Evolutionary conservation across 1,284 basidiomycete species (phyloP), one percentile per base, ranked within the genome.

Genomic region (Athelia psychrophila): DNA sequence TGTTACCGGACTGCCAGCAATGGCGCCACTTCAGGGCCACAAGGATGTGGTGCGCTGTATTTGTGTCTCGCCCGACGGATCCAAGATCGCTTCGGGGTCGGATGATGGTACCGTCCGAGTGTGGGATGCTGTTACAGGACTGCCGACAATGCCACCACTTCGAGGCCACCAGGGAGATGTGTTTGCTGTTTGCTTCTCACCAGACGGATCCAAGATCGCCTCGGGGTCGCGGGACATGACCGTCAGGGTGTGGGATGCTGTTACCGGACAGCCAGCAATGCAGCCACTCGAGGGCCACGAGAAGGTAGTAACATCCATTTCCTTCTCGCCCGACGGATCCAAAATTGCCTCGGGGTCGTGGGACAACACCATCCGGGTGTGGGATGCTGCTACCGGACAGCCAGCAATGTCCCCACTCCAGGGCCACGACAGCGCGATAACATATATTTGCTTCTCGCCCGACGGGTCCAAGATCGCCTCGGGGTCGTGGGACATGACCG

Each of bases 241-340:
- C 38, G n/a, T 42, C 6, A 5, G n/a, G 20, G 38, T 42, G 9
- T n/a, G 16, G 38, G 38, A 42, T 42, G 16, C 20, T 9, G 20
- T 18, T 16, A 42, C 38, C 6, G 38, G 38, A 42, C 8, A 18
- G 16, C 6, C 5, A 22, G 38, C 38, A 6, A n/a, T 8, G 8
- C 38, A 6, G n/a, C 38, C 16, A 9, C 42, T 54, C 1, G 25
- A 49, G 9, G 48, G 57, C 16, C 57, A 60, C 35, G 23, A 46
- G 22, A n/a, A 33, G 22, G 6, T 23, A 5, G 57, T 60, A 5
- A 42, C 18, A 16, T 58, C 51, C 49, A 51, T 60, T n/a, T 52
- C 55, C 3, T 58, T 56, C 30, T 60, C 56, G 15, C 45, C 52
- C 24, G 54, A 56, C 42, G 53, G 53, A 2, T 38, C 36, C 2